Base-by-base conservation (phyloP, 2,329 filamentous ascomycete genomes). In the Colletotrichum theobromicola region DNA sequence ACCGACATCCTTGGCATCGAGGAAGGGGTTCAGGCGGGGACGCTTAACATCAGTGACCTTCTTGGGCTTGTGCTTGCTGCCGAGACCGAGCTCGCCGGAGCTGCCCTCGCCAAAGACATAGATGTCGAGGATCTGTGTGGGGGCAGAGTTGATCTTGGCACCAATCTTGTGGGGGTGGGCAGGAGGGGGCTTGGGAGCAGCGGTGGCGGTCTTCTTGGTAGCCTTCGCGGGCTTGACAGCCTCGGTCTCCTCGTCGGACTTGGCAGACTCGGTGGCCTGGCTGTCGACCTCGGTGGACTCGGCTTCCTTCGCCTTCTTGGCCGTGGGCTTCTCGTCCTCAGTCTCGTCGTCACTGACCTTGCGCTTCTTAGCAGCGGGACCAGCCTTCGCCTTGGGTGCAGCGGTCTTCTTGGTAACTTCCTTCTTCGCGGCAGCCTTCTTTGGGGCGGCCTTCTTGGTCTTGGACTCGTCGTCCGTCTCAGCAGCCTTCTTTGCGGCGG, bases 11-110 rank as follows among this genome's bases (percentile, higher is more conserved):
- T 88, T 85, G 4, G 89, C 85, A 30, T 86, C 84, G 53, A 95
- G 87, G 72, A 89, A 86, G 62, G 88, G 85, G 81, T 95, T 95
- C 74, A 93, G 85, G 67, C 93, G 93, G 21, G 95, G 95, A 34
- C 93, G 91, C 86, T 93, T 94, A 78, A 95, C 93, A 78, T 95
- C 93, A 77, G 94, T 91, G 46, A 89, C 88, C 83, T 87, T 88
- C 85, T 90, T 90, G 77, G 86, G 85, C 78, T 91, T 91, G 60
- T 62, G 30, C 81, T 91, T 92, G 75, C 89, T 91, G 61, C 95
- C 95, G 21, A 97, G 90, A 46, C 94, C 95, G 58, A 97, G 92
- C 85, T 97, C 95, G 78, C 94, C 94, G n/a, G 92, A 92, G 75
- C 90, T 90, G 46, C 94, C 94, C 82, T 95, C 94, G 67, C 95